Conservation (phyloP, 139 green algal genomes). For the Micromonas pusilla region DNA sequence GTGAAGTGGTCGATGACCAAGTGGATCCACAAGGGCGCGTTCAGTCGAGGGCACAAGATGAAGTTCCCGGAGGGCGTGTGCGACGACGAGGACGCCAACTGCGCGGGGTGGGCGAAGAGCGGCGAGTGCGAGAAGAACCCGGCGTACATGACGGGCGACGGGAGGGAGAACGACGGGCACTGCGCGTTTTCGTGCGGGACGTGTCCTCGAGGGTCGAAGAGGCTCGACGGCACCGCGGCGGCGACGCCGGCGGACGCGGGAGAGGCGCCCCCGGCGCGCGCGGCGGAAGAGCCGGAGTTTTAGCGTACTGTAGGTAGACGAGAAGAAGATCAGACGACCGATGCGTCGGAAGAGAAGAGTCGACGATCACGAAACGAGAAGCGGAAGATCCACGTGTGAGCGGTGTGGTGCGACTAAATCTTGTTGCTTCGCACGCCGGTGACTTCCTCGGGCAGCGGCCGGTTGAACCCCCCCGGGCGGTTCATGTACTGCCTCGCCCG, state of each 20-base stretch:
- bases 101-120: slow-evolving; percentile 29
- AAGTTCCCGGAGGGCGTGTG: background rate
- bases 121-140: slow-evolving; percentile 46
- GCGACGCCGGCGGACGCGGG: too few relatives aligned
- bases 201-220: background rate
- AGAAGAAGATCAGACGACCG: too few relatives aligned
- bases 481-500: slow-evolving; percentile 90
- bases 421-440: slow-evolving; percentile 54
- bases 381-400: too few relatives aligned
- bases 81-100: background rate
- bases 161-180: background rate
- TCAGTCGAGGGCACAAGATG: background rate
- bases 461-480: slow-evolving; percentile 82
- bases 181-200: background rate
- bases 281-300: too few relatives aligned
- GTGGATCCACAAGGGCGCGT: slow-evolving; percentile 37
- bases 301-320: too few relatives aligned
- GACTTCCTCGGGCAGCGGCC: slow-evolving; percentile 65
- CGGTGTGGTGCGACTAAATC: background rate
- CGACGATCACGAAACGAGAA: too few relatives aligned
- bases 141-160: slow-evolving; percentile 35
- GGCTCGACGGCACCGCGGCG: too few relatives aligned
- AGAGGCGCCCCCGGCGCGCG: too few relatives aligned
- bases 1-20: slow-evolving; percentile 57
- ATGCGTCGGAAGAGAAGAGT: too few relatives aligned